phyloP scores from a whole-genome alignment of 345 rosid genomes.

The Stellera chamaejasme region DNA sequence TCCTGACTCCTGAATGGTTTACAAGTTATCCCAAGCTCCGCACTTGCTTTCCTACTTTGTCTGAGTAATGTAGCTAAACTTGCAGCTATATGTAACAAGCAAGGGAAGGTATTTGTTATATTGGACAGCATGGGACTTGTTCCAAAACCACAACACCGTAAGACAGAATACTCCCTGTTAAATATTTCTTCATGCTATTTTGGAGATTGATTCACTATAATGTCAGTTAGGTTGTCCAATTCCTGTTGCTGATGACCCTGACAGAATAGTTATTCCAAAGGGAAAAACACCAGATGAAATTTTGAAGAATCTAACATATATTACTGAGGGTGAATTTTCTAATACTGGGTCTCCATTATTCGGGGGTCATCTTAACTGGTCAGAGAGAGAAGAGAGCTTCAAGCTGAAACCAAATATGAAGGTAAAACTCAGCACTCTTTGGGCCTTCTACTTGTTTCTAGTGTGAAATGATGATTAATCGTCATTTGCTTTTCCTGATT shows the following conservation, averaged over 20 bases:
- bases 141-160: conserved; percentile 71
- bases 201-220: neutral
- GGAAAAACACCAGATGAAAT: conserved; percentile 45
- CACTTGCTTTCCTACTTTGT: too few relatives aligned
- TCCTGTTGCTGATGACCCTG: conserved; percentile 57
- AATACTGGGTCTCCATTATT: conserved; percentile 57
- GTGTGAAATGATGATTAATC: too few relatives aligned
- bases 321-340: conserved; percentile 43
- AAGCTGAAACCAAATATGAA: conserved; percentile 63
- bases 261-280: conserved; percentile 56
- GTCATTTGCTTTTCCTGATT: neutral
- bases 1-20: too few relatives aligned
- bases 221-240: neutral
- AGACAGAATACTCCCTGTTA: conserved; percentile 23
- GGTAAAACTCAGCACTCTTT: conserved; percentile 29
- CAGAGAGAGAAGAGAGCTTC: conserved; percentile 70
- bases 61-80: too few relatives aligned
- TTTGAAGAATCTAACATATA: conserved; percentile 49
- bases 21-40: too few relatives aligned
- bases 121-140: conserved; percentile 73
- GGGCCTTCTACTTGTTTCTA: neutral
- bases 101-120: conserved; percentile 59
- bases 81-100: conserved; percentile 51
- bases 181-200: conserved; percentile 1
- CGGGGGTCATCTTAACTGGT: conserved; percentile 90